A percentile compares a stretch with the other conserved stretches of the same genome.
These are phyloP conservation scores for Euphorbia pulcherrima DNA, from an alignment of 345 rosid genomes.

Conservation along the genomic window DNA sequence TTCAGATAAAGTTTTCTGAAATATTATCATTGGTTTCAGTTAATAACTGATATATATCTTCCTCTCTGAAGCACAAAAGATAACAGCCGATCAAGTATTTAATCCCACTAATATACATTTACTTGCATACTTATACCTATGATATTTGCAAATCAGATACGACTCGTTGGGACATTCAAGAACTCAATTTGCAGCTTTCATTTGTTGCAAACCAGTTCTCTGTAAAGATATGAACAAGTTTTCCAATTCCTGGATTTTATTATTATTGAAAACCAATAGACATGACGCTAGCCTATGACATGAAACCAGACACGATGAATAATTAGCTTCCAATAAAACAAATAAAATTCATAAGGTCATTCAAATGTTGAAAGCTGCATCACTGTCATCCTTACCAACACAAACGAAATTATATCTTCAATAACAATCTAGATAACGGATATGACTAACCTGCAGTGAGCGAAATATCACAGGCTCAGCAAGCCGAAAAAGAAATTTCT, in stretches of 20 bases:
- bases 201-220: not conserved
- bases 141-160: not conserved
- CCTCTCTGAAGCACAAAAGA: not conserved
- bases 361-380: not conserved
- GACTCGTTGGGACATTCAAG: not conserved
- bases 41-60: not conserved
- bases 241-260: not conserved
- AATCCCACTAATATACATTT: not conserved
- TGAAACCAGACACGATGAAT: not conserved
- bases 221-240: not conserved
- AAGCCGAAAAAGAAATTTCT: constrained; percentile 71
- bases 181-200: not conserved
- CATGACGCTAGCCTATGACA: not conserved
- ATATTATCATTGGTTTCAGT: not conserved
- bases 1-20: not conserved
- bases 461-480: constrained; percentile 88
- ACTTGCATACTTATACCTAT: not conserved
- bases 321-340: not conserved
- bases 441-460: constrained; percentile 62
- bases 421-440: not conserved
- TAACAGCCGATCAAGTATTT: not conserved
- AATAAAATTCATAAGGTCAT: not conserved
- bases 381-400: not conserved
- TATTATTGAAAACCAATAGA: not conserved
- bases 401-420: not conserved